Evolutionary conservation across 306 rosid genomes (phyloP).

Genomic region (Myrica gale): DNA sequence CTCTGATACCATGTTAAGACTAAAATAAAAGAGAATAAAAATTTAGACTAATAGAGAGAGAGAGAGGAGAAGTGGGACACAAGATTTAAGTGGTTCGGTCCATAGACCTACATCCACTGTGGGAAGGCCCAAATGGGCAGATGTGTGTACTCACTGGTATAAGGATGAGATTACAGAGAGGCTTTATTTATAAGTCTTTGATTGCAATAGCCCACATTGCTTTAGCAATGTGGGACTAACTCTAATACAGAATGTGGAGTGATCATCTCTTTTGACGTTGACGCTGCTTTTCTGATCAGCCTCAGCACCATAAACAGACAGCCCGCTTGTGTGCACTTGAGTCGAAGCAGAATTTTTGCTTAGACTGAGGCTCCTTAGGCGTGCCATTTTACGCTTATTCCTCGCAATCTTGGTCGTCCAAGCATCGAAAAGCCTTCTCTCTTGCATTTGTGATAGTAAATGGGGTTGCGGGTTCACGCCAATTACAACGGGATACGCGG

Average conservation of each 20-base stretch:
- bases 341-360: slow-evolving; percentile 11
- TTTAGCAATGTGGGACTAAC: no score
- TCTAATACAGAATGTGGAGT: slow-evolving; percentile 9
- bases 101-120: no score
- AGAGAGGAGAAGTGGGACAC: no score
- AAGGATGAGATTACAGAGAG: no score
- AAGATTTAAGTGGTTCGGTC: no score
- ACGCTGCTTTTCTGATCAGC: neutral
- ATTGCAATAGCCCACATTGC: no score
- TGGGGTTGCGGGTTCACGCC: neutral
- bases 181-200: no score
- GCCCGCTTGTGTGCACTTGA: neutral
- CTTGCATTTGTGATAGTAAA: slow-evolving; percentile 13
- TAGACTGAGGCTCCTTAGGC: slow-evolving; percentile 38
- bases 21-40: no score
- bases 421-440: slow-evolving; percentile 19
- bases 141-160: no score
- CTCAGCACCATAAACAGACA: neutral
- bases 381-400: slow-evolving; percentile 36
- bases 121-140: no score
- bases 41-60: no score
- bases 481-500: neutral
- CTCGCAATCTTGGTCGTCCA: slow-evolving; percentile 38
- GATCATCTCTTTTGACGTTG: neutral
- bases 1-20: no score